Percentiles rank a stretch among this genome's conserved stretches.
phyloP scores from a whole-genome alignment of 108 stramenopile genomes.

The Bacterosira constricta region DNA sequence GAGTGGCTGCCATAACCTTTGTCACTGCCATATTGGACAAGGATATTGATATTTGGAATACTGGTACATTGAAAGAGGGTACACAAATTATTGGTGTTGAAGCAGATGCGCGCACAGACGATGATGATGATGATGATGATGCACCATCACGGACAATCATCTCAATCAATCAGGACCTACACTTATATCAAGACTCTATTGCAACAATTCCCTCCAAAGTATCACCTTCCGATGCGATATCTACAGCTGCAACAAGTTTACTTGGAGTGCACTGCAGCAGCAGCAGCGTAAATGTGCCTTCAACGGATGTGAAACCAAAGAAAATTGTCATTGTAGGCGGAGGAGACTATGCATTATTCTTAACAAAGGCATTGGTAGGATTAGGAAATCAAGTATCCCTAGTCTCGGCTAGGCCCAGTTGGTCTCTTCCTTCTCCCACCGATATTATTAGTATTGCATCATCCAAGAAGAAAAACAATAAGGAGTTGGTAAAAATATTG shows the following conservation, averaged over 20 bases:
- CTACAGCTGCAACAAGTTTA: constrained; percentile 51
- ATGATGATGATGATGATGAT: background rate
- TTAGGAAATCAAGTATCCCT: background rate
- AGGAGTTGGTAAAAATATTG: constrained; percentile 48
- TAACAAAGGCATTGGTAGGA: constrained; percentile 35
- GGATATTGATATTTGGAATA: background rate
- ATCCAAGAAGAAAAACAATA: constrained; percentile 1
- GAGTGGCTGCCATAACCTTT: constrained; percentile 5
- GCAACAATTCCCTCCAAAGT: constrained; percentile 50
- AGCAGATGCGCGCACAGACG: background rate
- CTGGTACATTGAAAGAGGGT: background rate
- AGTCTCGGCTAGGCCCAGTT: constrained; percentile 13
- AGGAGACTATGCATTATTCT: constrained; percentile 57
- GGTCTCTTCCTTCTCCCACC: background rate
- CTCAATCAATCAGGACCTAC: background rate
- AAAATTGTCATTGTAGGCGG: constrained; percentile 67
- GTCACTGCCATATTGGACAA: background rate
- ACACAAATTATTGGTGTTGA: background rate
- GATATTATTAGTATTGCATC: constrained; percentile 43
- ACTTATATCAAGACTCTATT: constrained; percentile 51
- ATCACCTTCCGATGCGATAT: constrained; percentile 50
- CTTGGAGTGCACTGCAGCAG: constrained; percentile 46
- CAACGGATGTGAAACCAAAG: too few relatives aligned
- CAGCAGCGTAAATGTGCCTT: constrained; percentile 15
- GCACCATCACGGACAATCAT: background rate